Evolutionary conservation across 169 alveolate genomes (phyloP).

Genomic region (Neospora caninum): DNA sequence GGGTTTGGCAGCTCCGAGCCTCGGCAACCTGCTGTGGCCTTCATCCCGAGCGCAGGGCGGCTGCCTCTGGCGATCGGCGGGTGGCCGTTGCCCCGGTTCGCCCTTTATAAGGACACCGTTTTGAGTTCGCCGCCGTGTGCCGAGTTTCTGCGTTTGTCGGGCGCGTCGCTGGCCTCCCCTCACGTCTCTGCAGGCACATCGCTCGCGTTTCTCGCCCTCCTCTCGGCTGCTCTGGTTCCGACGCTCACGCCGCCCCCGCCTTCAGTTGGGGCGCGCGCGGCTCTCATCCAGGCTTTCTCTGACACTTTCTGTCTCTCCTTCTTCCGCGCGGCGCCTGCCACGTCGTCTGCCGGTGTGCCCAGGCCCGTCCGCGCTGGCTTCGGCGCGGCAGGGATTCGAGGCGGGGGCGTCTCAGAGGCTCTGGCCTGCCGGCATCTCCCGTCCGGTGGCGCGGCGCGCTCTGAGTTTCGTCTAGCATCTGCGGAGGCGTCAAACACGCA

Average conservation of each 20-base stretch:
- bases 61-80: background rate
- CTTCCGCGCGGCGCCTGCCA: background rate
- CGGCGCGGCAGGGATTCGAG: too few relatives aligned
- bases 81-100: constrained; percentile 16
- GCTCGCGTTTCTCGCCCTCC: background rate
- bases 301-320: background rate
- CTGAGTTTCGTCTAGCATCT: too few relatives aligned
- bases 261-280: background rate
- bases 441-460: too few relatives aligned
- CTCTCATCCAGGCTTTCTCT: background rate
- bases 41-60: background rate
- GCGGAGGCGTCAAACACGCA: too few relatives aligned
- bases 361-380: too few relatives aligned
- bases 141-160: background rate
- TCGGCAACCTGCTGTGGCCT: background rate
- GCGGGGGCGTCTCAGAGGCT: too few relatives aligned
- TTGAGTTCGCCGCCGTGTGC: constrained; percentile 11
- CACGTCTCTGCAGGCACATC: background rate
- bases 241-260: constrained; percentile 20
- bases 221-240: background rate
- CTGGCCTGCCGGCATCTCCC: too few relatives aligned
- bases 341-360: background rate
- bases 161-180: background rate
- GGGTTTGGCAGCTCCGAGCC: background rate
- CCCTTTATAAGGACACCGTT: background rate